Evolutionary conservation across 352 stramenopile species (phyloP), one percentile per base, ranked within the genome.

Genomic region (Globisporangium nunn): DNA sequence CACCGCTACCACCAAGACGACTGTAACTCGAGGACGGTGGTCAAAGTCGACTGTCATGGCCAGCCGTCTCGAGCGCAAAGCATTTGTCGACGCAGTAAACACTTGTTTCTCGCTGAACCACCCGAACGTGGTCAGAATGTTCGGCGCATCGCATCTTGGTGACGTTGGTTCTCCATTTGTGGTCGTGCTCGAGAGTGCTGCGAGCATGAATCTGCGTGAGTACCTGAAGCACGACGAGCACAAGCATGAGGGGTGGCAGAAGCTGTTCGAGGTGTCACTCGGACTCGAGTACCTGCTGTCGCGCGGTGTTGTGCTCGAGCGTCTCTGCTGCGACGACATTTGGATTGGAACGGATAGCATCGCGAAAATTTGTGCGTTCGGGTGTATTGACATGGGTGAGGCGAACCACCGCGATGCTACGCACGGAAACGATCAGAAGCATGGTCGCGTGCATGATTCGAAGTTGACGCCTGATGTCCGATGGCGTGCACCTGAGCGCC

Each of bases 221-320:
- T 37, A 40, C 11, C 8, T 52, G 47, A 39, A 48, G 33, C 15
- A 15, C 44, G 53, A 44, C 4, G 41, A 41, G 6, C 41, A 55
- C n/a, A 28, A 54, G 12, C 17, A 30, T 2, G 4, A 49, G 37
- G 7, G 55, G 2, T 53, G 43, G 47, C 14, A 55, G 7, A 56
- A 40, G 23, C 14, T 68, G 18, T 29, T 44, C 29, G 62, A 65
- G 28, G 54, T 29, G 3, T 30, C 48, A 1, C 43, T 54, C 17
- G 81, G 75, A 6, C 57, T 91, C 3, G 11, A 54, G 30, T 86
- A 81, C 50, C 50, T 64, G 6, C 11, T 44, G 10, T 35, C 50
- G 2, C 52, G 28, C 18, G 44, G 33, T 0, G 15, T 64, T 1
- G 4, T 55, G 5, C 1, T 46, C 52, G 10, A 46, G 3, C 5